Base-by-base conservation (phyloP, 495 filamentous ascomycete genomes). In the Penicillium macrosclerotiorum region DNA sequence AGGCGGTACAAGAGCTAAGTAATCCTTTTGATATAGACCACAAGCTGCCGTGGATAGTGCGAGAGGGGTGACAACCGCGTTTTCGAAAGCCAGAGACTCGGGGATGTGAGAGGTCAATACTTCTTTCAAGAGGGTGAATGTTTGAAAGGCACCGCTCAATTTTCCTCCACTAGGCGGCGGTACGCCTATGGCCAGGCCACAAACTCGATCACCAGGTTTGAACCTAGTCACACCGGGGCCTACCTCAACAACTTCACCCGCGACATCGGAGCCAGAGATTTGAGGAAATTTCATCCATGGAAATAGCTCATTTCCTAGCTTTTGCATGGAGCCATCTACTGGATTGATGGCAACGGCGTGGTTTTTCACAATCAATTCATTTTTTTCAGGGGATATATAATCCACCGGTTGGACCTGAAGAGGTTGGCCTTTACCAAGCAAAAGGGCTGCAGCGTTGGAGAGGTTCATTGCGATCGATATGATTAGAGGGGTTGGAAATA, bases 51-150 rank as follows among this genome's bases (percentile, higher is more conserved):
- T 55, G 0, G 31, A 47, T 7, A 54, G 35, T 22, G 27, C 42
- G 18, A 51, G 42, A 0, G 41, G 32, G 12, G 47, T 36, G 17
- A 77, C 77, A 31, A 58, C 54, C 14, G 72, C 80, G 1, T 67
- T 35, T 34, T 70, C 62, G 52, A 67, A 78, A 14, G 72, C 51
- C 5, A 83, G 33, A 2, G 46, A 47, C 19, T 63, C 54, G 0
- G 81, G 78, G 27, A 82, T 71, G 0, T 53, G 44, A 4, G 68
- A 66, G 6, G 70, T 47, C 33, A 73, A 52, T 37, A 55, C 57
- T 5, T 55, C 50, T 8, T 42, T 45, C 13, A 69, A 30, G 22
- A 72, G 43, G 25, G 68, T 62, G 57, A 76, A 81, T 19, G 47
- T 38, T 47, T 77, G 75, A 61, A 80, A 80, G 8, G 51, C 72